Percentiles rank a stretch among this genome's conserved stretches.
Conservation (phyloP, 768 basidiomycete species). For the Pleurotus ostreatus region DNA sequence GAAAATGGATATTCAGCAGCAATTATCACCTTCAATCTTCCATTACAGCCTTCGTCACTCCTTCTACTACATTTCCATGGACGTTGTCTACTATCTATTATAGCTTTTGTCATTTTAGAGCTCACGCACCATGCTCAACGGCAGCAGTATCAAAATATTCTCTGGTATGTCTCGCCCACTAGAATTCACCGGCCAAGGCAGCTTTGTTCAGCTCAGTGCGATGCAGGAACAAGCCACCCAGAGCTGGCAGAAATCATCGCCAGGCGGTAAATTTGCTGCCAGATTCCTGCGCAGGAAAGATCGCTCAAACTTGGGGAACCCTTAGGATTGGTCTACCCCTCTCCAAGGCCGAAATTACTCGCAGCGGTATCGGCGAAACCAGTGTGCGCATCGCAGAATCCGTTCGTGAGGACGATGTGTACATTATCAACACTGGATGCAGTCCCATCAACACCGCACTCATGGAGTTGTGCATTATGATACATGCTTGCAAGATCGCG, state of each 20-base stretch:
- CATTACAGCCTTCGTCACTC: not conserved
- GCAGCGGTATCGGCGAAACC: slow-evolving; percentile 89
- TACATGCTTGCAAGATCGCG: slow-evolving; percentile 99
- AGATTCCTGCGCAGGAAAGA: slow-evolving; percentile 18
- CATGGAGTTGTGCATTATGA: slow-evolving; percentile 99
- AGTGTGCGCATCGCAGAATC: slow-evolving; percentile 90
- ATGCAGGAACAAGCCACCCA: slow-evolving; percentile 87
- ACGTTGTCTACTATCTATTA: slow-evolving; percentile 1
- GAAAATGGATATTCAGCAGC: not conserved
- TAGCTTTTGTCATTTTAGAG: not conserved
- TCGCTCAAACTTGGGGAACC: slow-evolving; percentile 9
- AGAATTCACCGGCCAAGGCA: slow-evolving; percentile 5
- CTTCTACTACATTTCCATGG: not conserved
- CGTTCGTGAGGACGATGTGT: slow-evolving; percentile 97
- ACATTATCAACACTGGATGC: slow-evolving; percentile 94
- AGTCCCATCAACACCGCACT: slow-evolving; percentile 87
- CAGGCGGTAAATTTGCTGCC: slow-evolving; percentile 57
- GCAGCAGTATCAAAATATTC: slow-evolving; percentile 55
- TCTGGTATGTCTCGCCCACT: slow-evolving; percentile 33
- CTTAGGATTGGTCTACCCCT: slow-evolving; percentile 85
- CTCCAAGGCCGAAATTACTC: slow-evolving; percentile 82
- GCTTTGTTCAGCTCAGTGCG: slow-evolving; percentile 6
- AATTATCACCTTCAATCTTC: not conserved
- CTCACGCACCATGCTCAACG: slow-evolving; percentile 40
- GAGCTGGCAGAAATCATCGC: slow-evolving; percentile 93